Evolutionary conservation across 495 filamentous ascomycete species (phyloP).

Genomic region (Amphirosellinia nigrospora): DNA sequence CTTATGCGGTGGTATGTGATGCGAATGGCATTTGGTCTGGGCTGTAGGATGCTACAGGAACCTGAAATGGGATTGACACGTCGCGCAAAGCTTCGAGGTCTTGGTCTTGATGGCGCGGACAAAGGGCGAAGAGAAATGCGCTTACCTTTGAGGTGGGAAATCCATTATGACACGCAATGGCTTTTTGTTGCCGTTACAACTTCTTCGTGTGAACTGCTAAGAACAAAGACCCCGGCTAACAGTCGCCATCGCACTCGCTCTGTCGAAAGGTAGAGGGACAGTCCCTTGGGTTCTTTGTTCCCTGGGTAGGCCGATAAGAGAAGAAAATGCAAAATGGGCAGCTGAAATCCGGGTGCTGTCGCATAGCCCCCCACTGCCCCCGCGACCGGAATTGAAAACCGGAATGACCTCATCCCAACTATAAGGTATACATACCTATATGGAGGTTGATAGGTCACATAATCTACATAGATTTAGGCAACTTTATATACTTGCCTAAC

Average conservation of each 20-base stretch:
- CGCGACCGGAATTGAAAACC: background rate
- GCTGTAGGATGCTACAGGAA: background rate
- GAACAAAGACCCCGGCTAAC: conserved; percentile 30
- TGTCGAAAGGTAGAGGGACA: background rate
- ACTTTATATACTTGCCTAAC: background rate
- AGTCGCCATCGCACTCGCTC: conserved; percentile 14
- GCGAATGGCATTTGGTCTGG: conserved; percentile 10
- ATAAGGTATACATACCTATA: background rate
- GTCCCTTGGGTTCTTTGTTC: background rate
- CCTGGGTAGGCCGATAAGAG: background rate
- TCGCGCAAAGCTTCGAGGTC: background rate
- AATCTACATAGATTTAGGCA: background rate
- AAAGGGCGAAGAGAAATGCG: conserved; percentile 21
- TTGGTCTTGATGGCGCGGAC: background rate
- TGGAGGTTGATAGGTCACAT: background rate
- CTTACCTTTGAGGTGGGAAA: conserved; percentile 39
- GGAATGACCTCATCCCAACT: conserved; percentile 4
- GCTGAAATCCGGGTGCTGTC: too few relatives aligned
- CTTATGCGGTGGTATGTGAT: background rate
- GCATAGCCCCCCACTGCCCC: conserved; percentile 13
- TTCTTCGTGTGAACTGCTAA: conserved; percentile 4
- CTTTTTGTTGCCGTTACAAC: conserved; percentile 11
- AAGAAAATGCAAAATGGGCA: background rate
- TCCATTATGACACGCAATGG: conserved; percentile 34
- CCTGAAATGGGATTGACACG: background rate